Evolutionary conservation across 2,329 filamentous ascomycete species (phyloP).

Genomic region (Lachnellula subtilissima): DNA sequence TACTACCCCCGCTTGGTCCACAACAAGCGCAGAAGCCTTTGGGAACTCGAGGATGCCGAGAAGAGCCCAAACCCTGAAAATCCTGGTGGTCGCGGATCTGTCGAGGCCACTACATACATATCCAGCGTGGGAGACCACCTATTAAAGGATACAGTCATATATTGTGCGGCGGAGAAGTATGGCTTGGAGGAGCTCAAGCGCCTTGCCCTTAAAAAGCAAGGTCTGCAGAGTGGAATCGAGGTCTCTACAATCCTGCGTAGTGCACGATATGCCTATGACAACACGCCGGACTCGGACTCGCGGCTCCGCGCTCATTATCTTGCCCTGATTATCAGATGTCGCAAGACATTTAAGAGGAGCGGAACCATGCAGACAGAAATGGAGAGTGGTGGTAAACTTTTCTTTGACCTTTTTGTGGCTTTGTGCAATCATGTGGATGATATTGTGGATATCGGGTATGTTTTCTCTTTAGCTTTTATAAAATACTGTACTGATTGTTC

Average conservation of each 20-base stretch:
- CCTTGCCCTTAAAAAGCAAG: conserved; percentile 81
- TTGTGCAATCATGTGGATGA: conserved; percentile 86
- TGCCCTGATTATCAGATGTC: conserved; percentile 83
- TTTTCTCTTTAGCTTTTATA: conserved; percentile 10
- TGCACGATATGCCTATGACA: conserved; percentile 82
- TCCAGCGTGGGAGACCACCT: conserved; percentile 61
- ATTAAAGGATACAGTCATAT: conserved; percentile 84
- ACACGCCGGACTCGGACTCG: conserved; percentile 87
- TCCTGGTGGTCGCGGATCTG: conserved; percentile 50
- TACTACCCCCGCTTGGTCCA: conserved; percentile 81
- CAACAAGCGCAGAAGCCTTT: conserved; percentile 74
- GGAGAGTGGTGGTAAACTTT: conserved; percentile 79
- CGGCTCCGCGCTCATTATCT: conserved; percentile 87
- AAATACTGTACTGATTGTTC: conserved; percentile 2
- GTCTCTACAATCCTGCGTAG: conserved; percentile 82
- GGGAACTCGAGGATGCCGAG: conserved; percentile 68
- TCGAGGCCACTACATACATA: conserved; percentile 66
- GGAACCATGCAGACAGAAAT: conserved; percentile 96
- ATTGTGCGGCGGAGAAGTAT: conserved; percentile 83
- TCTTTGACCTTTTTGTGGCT: conserved; percentile 91
- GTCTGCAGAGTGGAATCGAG: conserved; percentile 86
- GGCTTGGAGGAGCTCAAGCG: conserved; percentile 80
- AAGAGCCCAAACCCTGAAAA: conserved; percentile 26
- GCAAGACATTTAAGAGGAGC: conserved; percentile 85
- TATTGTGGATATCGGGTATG: conserved; percentile 53